phyloP scores from a whole-genome alignment of 257 asterid genomes.

The Solanum lycopersicoides region DNA sequence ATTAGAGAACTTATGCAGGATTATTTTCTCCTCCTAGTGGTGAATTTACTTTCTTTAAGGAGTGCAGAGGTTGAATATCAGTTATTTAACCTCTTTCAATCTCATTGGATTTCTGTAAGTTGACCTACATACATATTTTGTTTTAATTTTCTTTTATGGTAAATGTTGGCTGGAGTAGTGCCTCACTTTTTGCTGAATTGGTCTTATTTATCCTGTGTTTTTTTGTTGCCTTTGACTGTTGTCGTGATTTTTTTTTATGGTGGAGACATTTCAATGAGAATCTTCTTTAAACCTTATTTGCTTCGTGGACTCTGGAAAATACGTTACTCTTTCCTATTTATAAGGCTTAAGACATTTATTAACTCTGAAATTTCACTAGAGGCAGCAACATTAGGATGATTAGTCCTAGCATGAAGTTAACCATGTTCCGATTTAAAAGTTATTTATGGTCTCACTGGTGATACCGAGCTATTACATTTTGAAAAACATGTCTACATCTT shows the following conservation, averaged over 20 bases:
- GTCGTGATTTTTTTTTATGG: background rate
- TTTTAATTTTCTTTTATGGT: background rate
- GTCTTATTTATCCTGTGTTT: background rate
- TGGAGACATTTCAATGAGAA: background rate
- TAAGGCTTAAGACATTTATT: background rate
- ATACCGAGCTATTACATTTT: background rate
- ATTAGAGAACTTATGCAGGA: background rate
- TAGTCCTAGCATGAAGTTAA: background rate
- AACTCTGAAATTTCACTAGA: background rate
- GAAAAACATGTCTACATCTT: background rate
- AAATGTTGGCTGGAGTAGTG: background rate
- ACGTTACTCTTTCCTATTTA: background rate
- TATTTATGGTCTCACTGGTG: background rate
- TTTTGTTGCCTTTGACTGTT: background rate
- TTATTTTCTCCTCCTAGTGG: background rate
- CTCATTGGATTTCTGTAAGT: background rate
- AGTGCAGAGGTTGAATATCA: background rate
- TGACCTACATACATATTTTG: background rate
- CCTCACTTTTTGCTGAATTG: background rate
- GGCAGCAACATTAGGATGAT: background rate
- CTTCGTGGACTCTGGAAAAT: background rate
- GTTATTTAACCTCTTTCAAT: background rate
- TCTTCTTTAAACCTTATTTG: background rate
- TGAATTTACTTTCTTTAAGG: background rate
- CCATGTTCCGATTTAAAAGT: background rate